Evolutionary conservation across 257 asterid species (phyloP).

Genomic region (Haberlea rhodopensis): DNA sequence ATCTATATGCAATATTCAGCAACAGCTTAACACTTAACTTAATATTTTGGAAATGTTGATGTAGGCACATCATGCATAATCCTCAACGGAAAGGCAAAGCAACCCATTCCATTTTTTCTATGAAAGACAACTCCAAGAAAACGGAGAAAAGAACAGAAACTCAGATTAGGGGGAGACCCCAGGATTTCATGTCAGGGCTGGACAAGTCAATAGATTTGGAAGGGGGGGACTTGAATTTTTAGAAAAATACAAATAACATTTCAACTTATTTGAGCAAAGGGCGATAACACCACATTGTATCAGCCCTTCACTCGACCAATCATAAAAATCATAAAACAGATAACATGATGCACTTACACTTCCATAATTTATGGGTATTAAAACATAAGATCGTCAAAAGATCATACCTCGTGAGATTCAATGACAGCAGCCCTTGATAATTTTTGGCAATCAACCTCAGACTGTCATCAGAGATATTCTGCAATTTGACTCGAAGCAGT

Average conservation of each 20-base stretch:
- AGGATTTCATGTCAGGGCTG: neutral
- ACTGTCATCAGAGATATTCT: slow-evolving; percentile 77
- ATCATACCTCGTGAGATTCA: slow-evolving; percentile 80
- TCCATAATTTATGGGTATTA: slow-evolving; percentile 12
- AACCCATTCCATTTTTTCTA: neutral
- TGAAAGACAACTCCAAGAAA: neutral
- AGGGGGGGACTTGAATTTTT: neutral
- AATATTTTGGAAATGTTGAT: neutral
- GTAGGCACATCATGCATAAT: neutral
- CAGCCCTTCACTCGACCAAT: neutral
- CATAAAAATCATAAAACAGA: neutral
- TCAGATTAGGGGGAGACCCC: neutral
- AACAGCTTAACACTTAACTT: neutral
- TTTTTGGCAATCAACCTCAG: slow-evolving; percentile 61
- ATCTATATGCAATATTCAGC: neutral
- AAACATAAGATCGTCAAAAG: slow-evolving; percentile 1
- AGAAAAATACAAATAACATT: no score
- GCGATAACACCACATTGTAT: neutral
- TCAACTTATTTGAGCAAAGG: neutral
- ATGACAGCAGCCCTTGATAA: slow-evolving; percentile 55
- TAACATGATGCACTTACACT: neutral
- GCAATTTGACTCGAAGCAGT: slow-evolving; percentile 37
- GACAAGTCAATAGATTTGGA: neutral
- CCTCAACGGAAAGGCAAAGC: neutral
- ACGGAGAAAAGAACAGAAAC: neutral